Conservation (phyloP, 2,329 filamentous ascomycete species). For the Fusarium chaquense region DNA sequence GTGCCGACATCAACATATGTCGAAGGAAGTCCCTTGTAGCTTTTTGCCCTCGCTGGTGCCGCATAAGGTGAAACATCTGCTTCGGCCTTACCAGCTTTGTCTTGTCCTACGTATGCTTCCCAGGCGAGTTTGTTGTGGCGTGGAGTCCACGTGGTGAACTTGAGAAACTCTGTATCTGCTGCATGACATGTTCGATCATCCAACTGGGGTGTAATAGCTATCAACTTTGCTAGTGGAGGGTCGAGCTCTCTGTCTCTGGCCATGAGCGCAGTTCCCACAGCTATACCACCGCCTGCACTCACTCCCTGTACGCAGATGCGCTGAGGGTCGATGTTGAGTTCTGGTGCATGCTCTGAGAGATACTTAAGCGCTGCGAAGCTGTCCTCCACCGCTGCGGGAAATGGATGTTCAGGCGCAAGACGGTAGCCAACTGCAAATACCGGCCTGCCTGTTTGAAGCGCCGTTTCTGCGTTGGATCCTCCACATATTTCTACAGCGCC, state of each 20-base stretch:
- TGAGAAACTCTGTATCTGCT: constrained; percentile 17
- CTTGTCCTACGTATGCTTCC: constrained; percentile 40
- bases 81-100: constrained; percentile 27
- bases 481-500: constrained; percentile 14
- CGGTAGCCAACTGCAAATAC: constrained; percentile 42
- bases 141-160: constrained; percentile 23
- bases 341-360: constrained; percentile 23
- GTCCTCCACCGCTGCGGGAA: constrained; percentile 33
- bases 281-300: constrained; percentile 38
- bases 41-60: constrained; percentile 32
- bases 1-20: constrained; percentile 39
- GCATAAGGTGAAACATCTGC: constrained; percentile 36
- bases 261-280: constrained; percentile 24
- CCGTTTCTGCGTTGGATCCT: constrained; percentile 10
- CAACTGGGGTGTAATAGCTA: constrained; percentile 38
- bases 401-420: constrained; percentile 37
- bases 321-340: constrained; percentile 33
- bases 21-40: constrained; percentile 24
- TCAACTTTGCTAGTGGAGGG: constrained; percentile 32
- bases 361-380: constrained; percentile 35
- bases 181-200: constrained; percentile 30
- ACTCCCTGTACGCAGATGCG: constrained; percentile 36
- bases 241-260: constrained; percentile 31
- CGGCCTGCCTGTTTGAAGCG: constrained; percentile 14
- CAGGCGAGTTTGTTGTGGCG: constrained; percentile 25